Base-by-base conservation (phyloP, 78 protist genomes). In the Cavenderia fasciculata region DNA sequence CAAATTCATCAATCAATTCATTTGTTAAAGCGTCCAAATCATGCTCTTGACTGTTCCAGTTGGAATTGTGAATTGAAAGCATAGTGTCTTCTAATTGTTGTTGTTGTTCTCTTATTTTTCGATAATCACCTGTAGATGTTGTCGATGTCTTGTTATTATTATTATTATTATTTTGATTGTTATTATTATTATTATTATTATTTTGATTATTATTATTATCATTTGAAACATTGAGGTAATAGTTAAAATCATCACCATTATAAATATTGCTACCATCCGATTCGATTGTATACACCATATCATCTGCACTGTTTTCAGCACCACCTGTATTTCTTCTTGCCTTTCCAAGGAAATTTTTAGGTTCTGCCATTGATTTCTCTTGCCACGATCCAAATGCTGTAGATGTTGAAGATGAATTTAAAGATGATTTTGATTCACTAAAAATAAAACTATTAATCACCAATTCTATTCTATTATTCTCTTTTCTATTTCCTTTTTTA, bases 401-500 rank as follows among this genome's bases (percentile, higher is more conserved):
- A 29, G 34, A 23, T 68, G 11, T 41, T 66, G 19, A n/a, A 40
- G 16, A 16, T 65, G 61, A 18, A 56, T 56, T 56, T 18, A 10
- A n/a, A n/a, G 21, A 56, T 18, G 61, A 18, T 56, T 6, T 10
- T 56, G 12, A 21, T n/a, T n/a, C n/a, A n/a, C n/a, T n/a, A n/a
- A n/a, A n/a, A 59, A 11, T 59, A 59, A 29, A 33, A 59, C 16
- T 59, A 23, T 21, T 43, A 27, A 25, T 44, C 18, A 49, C 19
- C 33, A 31, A 23, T 21, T 4, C 1, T 34, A 49, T 71, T n/a
- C n/a, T 46, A 44, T 27, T 68, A 23, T 70, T 52, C 33, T 73
- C 82, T 73, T 66, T 73, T 12, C 69, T n/a, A 54, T 54, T 73
- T 21, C 69, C 82, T 73, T 23, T 54, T 54, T 54, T 18, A 23